phyloP scores from a whole-genome alignment of 495 filamentous ascomycete species.

The Aspergillus indologenus region DNA sequence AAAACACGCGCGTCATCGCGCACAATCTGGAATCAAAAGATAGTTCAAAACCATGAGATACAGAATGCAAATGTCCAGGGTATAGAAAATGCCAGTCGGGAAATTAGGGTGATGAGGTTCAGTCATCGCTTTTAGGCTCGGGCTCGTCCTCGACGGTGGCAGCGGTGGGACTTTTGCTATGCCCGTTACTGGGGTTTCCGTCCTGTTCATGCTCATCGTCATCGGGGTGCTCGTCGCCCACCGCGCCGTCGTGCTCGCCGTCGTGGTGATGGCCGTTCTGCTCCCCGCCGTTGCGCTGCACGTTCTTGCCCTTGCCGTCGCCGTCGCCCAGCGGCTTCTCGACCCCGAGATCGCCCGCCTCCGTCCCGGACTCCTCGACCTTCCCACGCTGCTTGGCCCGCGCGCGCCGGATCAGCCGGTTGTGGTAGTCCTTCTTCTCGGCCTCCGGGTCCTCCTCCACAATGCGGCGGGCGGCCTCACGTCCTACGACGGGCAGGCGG shows the following conservation, averaged over 20 bases:
- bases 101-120: neutral
- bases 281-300: slow-evolving; percentile 13
- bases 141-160: slow-evolving; percentile 15
- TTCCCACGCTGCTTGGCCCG: slow-evolving; percentile 23
- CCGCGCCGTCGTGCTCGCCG: neutral
- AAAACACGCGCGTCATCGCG: neutral
- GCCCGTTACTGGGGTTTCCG: neutral
- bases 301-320: slow-evolving; percentile 22
- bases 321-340: slow-evolving; percentile 15
- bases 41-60: neutral
- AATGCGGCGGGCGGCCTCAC: slow-evolving; percentile 64
- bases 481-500: slow-evolving; percentile 67
- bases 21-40: neutral
- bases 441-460: slow-evolving; percentile 53
- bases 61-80: slow-evolving; percentile 7
- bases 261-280: slow-evolving; percentile 10
- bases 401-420: slow-evolving; percentile 36
- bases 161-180: neutral
- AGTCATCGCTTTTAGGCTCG: slow-evolving; percentile 3
- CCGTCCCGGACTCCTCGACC: slow-evolving; percentile 26
- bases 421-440: slow-evolving; percentile 41
- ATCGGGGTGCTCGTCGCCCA: slow-evolving; percentile 1
- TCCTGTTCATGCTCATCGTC: neutral
- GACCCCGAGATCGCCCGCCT: slow-evolving; percentile 25
- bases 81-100: slow-evolving; percentile 6